Percentiles rank a stretch among this genome's conserved stretches.
phyloP scores from a whole-genome alignment of 495 filamentous ascomycete species.

The Daldinia loculata region DNA sequence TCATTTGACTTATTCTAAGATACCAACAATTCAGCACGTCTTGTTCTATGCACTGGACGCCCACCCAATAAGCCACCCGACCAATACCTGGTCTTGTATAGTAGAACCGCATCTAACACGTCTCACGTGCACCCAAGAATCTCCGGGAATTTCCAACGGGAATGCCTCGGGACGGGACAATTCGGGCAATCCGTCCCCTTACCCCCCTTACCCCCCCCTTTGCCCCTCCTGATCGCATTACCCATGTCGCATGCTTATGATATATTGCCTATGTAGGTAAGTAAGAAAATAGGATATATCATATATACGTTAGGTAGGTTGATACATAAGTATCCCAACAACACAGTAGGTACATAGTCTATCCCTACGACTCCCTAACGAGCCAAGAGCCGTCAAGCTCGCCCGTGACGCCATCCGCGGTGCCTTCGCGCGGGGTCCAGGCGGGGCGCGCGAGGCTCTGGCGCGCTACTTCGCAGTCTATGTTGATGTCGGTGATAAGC shows the following conservation, averaged over 20 bases:
- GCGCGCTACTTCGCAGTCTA: conserved; percentile 85
- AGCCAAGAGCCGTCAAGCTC: conserved; percentile 53
- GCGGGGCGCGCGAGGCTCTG: conserved; percentile 72
- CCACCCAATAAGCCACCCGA: background rate
- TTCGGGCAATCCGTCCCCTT: conserved; percentile 25
- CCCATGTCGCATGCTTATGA: conserved; percentile 8
- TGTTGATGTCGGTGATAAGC: conserved; percentile 84
- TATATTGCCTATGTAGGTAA: background rate
- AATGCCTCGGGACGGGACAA: conserved; percentile 31
- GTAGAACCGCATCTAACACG: background rate
- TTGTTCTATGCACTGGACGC: conserved; percentile 15
- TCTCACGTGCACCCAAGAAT: conserved; percentile 19
- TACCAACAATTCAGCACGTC: conserved; percentile 5
- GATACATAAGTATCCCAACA: background rate
- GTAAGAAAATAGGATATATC: background rate
- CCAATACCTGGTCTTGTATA: background rate
- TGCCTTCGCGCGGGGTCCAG: conserved; percentile 65
- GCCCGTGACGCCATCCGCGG: conserved; percentile 34
- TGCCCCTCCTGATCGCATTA: conserved; percentile 24
- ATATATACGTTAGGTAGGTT: background rate
- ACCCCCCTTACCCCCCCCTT: background rate
- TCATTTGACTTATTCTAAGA: conserved; percentile 33
- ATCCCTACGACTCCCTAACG: conserved; percentile 33
- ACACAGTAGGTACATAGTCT: background rate
- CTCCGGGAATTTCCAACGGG: conserved; percentile 5